phyloP scores from a whole-genome alignment of 2,329 filamentous ascomycete genomes.

The Aspergillus tubingensis region DNA sequence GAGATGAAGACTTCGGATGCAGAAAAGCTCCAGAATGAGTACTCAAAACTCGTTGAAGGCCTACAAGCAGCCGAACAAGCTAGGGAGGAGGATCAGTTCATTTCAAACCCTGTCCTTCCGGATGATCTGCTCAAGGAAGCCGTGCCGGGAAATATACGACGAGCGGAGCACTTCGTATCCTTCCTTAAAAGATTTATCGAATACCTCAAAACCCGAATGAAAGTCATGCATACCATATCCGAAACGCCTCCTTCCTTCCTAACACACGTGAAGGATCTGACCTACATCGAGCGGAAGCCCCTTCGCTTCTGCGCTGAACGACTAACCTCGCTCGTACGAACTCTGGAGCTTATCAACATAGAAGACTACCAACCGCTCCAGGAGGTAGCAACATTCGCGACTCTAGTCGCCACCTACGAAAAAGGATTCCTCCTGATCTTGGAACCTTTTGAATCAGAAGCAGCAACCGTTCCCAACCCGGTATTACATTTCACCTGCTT shows the following conservation, averaged over 20 bases:
- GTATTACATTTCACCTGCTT: conserved; percentile 96
- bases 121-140: conserved; percentile 95
- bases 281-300: conserved; percentile 96
- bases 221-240: conserved; percentile 94
- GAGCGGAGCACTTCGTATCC: conserved; percentile 92
- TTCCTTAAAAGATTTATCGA: conserved; percentile 97
- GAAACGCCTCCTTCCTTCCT: conserved; percentile 95
- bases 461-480: conserved; percentile 91
- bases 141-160: conserved; percentile 90
- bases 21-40: conserved; percentile 91
- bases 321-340: conserved; percentile 89
- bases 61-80: conserved; percentile 85
- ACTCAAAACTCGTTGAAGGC: conserved; percentile 91
- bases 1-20: conserved; percentile 97
- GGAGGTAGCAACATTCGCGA: conserved; percentile 97
- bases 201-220: conserved; percentile 97
- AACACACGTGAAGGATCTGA: conserved; percentile 88
- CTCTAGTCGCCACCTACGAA: conserved; percentile 92
- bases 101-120: conserved; percentile 91
- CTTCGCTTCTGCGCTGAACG: conserved; percentile 90
- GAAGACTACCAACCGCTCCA: conserved; percentile 97
- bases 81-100: conserved; percentile 90
- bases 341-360: conserved; percentile 93
- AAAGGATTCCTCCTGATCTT: conserved; percentile 93
- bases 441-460: conserved; percentile 96